Percentiles rank a stretch among this genome's conserved stretches.
These are phyloP conservation scores for Mortierella sp. DNA, from an alignment of 371 early-diverging fungal species.

Conservation along the genomic window DNA sequence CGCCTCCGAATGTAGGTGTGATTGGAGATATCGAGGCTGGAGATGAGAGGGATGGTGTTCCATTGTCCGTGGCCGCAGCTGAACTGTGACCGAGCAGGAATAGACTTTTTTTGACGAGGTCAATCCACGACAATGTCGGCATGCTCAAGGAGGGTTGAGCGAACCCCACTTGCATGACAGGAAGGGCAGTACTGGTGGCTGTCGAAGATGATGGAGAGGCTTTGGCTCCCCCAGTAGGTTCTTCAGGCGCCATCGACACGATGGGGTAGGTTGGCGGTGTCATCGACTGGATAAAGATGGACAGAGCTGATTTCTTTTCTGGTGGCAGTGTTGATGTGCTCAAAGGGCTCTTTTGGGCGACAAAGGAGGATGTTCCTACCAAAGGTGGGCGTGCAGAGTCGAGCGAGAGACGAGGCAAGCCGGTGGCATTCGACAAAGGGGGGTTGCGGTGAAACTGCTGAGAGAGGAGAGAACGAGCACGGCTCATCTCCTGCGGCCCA, in stretches of 20 bases:
- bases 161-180: neutral
- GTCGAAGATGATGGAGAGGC: neutral
- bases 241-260: neutral
- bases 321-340: slow-evolving; percentile 10
- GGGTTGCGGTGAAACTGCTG: slow-evolving; percentile 34
- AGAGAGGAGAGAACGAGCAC: slow-evolving; percentile 31
- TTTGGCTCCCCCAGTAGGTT: neutral
- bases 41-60: neutral
- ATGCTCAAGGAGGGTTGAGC: neutral
- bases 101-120: neutral
- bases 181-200: neutral
- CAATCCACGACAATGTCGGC: neutral
- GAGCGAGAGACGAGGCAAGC: slow-evolving; percentile 15
- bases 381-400: slow-evolving; percentile 15
- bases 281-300: slow-evolving; percentile 19
- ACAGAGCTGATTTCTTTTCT: slow-evolving; percentile 25
- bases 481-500: slow-evolving; percentile 20
- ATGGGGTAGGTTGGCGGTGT: slow-evolving; percentile 27
- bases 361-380: neutral
- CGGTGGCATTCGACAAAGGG: neutral
- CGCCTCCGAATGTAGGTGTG: neutral
- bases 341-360: slow-evolving; percentile 21
- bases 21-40: neutral
- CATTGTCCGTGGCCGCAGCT: neutral
- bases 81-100: neutral